These are phyloP conservation scores for Melampsora americana DNA, from an alignment of 1,284 basidiomycete genomes.

Conservation along the genomic window DNA sequence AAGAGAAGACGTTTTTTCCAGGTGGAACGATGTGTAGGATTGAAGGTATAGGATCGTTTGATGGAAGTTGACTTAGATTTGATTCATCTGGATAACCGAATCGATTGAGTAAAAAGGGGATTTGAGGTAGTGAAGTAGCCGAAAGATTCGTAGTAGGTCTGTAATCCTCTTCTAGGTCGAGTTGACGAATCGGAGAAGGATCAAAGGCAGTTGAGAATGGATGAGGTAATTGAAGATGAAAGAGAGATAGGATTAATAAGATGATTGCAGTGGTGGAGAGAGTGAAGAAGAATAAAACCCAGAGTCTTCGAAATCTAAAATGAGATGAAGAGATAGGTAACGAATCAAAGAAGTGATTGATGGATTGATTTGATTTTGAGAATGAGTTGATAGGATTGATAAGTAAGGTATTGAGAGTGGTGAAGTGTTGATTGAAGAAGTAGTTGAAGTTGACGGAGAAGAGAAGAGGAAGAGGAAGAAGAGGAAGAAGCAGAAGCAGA, in stretches of 20 bases:
- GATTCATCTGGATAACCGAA: slow-evolving; percentile 33
- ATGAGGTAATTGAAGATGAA: not conserved
- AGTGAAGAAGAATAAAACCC: not conserved
- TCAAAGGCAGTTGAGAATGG: slow-evolving; percentile 10
- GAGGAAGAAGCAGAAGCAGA: not conserved
- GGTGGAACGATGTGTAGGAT: slow-evolving; percentile 42
- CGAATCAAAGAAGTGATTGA: too few species aligned
- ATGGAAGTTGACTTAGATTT: not conserved
- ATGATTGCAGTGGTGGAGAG: not conserved
- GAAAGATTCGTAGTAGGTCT: not conserved
- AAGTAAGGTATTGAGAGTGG: slow-evolving; percentile 2
- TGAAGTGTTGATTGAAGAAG: too few species aligned
- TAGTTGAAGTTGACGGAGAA: slow-evolving; percentile 16
- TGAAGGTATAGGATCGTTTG: slow-evolving; percentile 15
- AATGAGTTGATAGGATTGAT: not conserved
- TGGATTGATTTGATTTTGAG: too few species aligned
- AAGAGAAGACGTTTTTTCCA: slow-evolving; percentile 37
- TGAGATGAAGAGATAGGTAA: not conserved
- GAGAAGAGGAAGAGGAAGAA: slow-evolving; percentile 3
- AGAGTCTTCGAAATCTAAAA: not conserved
- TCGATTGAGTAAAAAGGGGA: slow-evolving; percentile 38
- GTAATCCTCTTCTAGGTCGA: slow-evolving; percentile 27
- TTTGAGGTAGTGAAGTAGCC: slow-evolving; percentile 14
- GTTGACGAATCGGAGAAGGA: not conserved
- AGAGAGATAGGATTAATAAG: not conserved